Evolutionary conservation across 2,329 filamentous ascomycete genomes (phyloP).

Genomic region (Stagonosporopsis tanaceti): DNA sequence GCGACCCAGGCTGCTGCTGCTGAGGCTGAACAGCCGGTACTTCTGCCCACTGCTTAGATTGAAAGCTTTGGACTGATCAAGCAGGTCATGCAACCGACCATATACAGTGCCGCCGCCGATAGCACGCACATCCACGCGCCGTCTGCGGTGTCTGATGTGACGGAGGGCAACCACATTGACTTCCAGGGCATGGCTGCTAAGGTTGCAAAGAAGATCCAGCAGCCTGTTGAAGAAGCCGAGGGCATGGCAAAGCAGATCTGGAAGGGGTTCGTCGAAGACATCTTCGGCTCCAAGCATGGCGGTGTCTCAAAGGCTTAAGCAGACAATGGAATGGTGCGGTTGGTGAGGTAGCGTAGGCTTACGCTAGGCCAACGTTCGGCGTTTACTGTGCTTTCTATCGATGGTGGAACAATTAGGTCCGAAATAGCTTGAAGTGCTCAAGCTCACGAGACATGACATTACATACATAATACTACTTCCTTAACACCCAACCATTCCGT

Average conservation of each 20-base stretch:
- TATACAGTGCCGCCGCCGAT: conserved; percentile 62
- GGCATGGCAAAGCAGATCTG: conserved; percentile 56
- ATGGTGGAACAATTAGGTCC: conserved; percentile 21
- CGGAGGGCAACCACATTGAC: conserved; percentile 64
- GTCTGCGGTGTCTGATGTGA: conserved; percentile 65
- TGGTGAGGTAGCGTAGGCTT: not conserved
- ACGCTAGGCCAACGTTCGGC: not conserved
- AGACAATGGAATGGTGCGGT: not conserved
- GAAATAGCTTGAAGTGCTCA: conserved; percentile 45
- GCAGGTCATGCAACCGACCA: conserved; percentile 63
- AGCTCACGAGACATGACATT: conserved; percentile 44
- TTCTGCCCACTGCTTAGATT: conserved; percentile 21
- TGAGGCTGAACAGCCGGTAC: conserved; percentile 37
- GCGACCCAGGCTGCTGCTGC: conserved; percentile 30
- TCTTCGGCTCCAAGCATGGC: conserved; percentile 51
- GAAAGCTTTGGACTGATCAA: conserved; percentile 23
- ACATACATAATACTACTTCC: conserved; percentile 21
- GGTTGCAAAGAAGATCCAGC: conserved; percentile 46
- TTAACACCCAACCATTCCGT: not conserved
- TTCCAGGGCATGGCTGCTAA: conserved; percentile 65
- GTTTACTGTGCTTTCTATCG: conserved; percentile 10
- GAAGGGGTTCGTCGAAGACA: conserved; percentile 59
- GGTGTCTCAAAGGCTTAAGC: conserved; percentile 32
- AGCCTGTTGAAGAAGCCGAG: conserved; percentile 53
- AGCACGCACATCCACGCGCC: conserved; percentile 57